Evolutionary conservation across 768 basidiomycete species (phyloP), one percentile per base, ranked within the genome.

Genomic region (Tubosaeta sp.): DNA sequence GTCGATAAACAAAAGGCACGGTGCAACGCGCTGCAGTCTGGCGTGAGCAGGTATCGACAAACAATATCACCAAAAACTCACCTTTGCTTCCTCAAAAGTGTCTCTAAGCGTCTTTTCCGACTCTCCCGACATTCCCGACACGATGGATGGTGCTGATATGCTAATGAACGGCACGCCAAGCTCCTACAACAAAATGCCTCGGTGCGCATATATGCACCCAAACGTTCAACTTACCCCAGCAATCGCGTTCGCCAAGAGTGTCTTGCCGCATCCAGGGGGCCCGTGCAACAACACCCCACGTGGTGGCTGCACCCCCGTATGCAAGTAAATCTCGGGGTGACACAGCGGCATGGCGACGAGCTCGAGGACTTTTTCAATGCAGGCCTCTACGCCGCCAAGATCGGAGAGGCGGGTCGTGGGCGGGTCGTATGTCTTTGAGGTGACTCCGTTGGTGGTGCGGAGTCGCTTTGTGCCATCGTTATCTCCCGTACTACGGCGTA

Each of bases 111-210:
- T 94, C 74, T 95, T 98, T 66, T 99, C 96, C 0, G 92, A 94
- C 69, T 99, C 96, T 41, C 96, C 96, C 0, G 93, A 96, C 93
- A 98, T 96, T 1, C 96, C 95, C 2, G 90, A 94, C 8, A 99
- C 93, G 52, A 99, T 87, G 0, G 90, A 91, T 0, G 96, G 96
- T 0, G 95, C 95, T 3, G 95, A 95, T 53, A 99, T 84, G 45
- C 74, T 89, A 57, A 99, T 94, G 64, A 99, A 97, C 0, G 95
- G 94, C 2, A 95, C 76, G 3, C 84, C 87, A 4, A 97, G 78
- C 74, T 97, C 94, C 94, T 96, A 58, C 24, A 14, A 10, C 12
- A 19, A 30, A 13, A 27, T 29, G 16, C 24, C 14, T 29, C n/a
- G 49, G 39, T 3, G 35, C 6, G 31, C 14, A 13, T 9, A 21